Evolutionary conservation across 1,284 basidiomycete genomes (phyloP), one percentile per base, ranked within the genome.

Genomic region (Sporisorium graminicola): DNA sequence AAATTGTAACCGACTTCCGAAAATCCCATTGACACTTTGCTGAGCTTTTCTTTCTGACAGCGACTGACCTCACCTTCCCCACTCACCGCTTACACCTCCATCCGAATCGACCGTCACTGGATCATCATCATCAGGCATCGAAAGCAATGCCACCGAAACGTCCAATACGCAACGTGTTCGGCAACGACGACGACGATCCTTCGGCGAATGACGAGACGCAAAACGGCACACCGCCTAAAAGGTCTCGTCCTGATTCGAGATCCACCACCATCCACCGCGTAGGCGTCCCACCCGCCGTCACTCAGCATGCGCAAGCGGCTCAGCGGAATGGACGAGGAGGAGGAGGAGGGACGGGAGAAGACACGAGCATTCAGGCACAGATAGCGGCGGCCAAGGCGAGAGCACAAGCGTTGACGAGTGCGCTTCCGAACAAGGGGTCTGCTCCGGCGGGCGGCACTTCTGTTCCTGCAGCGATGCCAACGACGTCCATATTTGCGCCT

Each of bases 321-420:
- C 5, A 42, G 33, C 46, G 49, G 31, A 65, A 58, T 63, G 62
- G 20, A 24, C 31, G 27, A 9, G 13, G 13, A 3, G 31, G 14
- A 55, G 31, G 31, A 35, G n/a, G 27, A 33, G 35, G 24, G n/a
- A n/a, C n/a, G n/a, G n/a, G n/a, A 33, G 64, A 22, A 18, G 50
- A 33, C 14, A 66, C 44, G 47, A 75, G 64, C 43, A 68, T 79
- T 22, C 58, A 66, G 52, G 79, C 79, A n/a, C 77, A 81, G 51
- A 61, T 81, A 7, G 79, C 65, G 16, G 79, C 72, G 12, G 79
- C 79, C 14, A 74, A 70, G 47, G 79, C 79, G 7, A 74, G 68
- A 47, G 65, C 73, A 1, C 66, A 73, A 42, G 79, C 77, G 1
- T 47, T 74, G 63, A 67, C 72, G 65, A 69, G 52, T 27, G 64